A percentile compares a stretch with the other conserved stretches of the same genome.
Conservation (phyloP, 1,284 basidiomycete genomes). For the Rhodofomes roseus region DNA sequence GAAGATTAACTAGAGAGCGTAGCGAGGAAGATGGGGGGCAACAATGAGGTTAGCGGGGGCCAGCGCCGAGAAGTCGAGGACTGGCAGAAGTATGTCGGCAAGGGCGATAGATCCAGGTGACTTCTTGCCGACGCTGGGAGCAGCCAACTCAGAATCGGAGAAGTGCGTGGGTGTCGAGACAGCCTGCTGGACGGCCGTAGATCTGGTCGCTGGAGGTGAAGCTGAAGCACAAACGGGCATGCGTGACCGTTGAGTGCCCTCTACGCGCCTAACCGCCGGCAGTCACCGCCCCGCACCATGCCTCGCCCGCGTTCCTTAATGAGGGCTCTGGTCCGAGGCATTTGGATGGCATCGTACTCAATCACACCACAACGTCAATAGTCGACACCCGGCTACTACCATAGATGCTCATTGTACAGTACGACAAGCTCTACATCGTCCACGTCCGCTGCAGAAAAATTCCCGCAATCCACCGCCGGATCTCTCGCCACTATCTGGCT, state of each 20-base stretch:
- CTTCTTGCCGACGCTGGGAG: neutral
- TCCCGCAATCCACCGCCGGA: slow-evolving; percentile 1
- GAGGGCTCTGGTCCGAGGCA: neutral
- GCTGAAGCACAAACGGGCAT: neutral
- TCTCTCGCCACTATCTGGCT: neutral
- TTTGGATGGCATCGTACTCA: too few relatives aligned
- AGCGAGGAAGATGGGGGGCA: neutral
- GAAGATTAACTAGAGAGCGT: neutral
- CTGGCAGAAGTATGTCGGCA: neutral
- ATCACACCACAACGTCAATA: neutral
- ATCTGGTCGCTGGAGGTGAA: neutral
- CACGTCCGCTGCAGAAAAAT: neutral
- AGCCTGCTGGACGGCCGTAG: neutral
- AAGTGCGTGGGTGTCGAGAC: neutral
- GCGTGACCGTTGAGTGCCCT: slow-evolving; percentile 3
- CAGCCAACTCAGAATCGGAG: neutral
- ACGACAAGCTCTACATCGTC: neutral
- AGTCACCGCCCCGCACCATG: slow-evolving; percentile 5
- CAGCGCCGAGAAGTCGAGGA: neutral
- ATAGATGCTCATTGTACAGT: slow-evolving; percentile 1
- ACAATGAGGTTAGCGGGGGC: neutral
- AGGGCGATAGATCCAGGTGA: neutral
- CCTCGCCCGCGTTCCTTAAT: neutral
- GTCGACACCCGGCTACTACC: neutral
- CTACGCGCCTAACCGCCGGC: slow-evolving; percentile 5